phyloP scores from a whole-genome alignment of 805 yeast genomes.

The Phaffomyces opuntiae region DNA sequence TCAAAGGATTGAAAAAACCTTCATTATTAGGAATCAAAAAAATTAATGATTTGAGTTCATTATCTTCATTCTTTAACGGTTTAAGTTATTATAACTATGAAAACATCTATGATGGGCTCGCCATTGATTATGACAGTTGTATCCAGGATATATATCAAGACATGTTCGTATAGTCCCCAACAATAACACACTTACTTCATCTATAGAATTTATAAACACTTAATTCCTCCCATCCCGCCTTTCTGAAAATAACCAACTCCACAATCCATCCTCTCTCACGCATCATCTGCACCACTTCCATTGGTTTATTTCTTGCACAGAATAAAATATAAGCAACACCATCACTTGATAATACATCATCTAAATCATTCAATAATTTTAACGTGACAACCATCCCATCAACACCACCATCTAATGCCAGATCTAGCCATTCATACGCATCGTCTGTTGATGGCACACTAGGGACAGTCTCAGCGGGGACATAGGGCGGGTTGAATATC shows the following conservation, averaged over 20 bases:
- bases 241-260: slow-evolving; percentile 50
- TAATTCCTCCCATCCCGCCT: slow-evolving; percentile 95
- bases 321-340: slow-evolving; percentile 88
- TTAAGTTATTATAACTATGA: slow-evolving; percentile 61
- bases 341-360: slow-evolving; percentile 38
- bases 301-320: slow-evolving; percentile 87
- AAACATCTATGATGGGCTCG: slow-evolving; percentile 47
- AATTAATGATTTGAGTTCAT: slow-evolving; percentile 35
- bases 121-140: slow-evolving; percentile 39
- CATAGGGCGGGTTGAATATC: slow-evolving; percentile 94
- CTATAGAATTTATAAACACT: slow-evolving; percentile 57
- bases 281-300: slow-evolving; percentile 46
- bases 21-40: slow-evolving; percentile 32
- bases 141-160: slow-evolving; percentile 54
- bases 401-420: slow-evolving; percentile 84
- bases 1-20: slow-evolving; percentile 26
- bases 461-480: slow-evolving; percentile 80
- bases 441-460: slow-evolving; percentile 39
- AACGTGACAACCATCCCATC: slow-evolving; percentile 88
- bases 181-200: neutral
- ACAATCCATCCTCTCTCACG: slow-evolving; percentile 44
- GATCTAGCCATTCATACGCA: slow-evolving; percentile 70
- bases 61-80: slow-evolving; percentile 60
- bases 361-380: slow-evolving; percentile 48
- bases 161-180: slow-evolving; percentile 28